Base-by-base conservation (phyloP, 2,329 filamentous ascomycete genomes). In the Trichophaea hybrida region DNA sequence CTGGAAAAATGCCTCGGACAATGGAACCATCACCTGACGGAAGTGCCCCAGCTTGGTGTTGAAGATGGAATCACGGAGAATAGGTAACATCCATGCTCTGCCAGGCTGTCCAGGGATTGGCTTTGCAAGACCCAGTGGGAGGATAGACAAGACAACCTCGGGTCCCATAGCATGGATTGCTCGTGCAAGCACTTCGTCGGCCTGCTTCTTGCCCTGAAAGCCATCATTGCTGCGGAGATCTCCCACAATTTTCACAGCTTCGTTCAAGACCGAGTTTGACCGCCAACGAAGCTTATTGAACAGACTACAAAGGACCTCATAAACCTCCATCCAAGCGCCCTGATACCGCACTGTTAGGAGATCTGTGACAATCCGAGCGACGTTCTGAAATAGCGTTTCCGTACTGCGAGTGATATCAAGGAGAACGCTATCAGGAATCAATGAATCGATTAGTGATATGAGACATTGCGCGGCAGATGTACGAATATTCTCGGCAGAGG, bases 401-500 rank as follows among this genome's bases (percentile, higher is more conserved):
- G 97, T 91, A 71, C 87, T 94, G 51, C 95, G 80, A 1, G 90
- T 94, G 31, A 90, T 89, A 65, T 96, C 88, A 5, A 94, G 73
- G 38, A 98, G 82, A 50, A 90, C 86, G 66, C 81, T 83, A 55
- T 84, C 78, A 1, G 93, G 93, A 34, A 98, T 78, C 69, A 93
- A 94, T 71, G 93, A 96, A 65, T 83, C 86, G 69, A 95, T 78
- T 71, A 98, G 93, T 0, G 91, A 96, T 59, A 96, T 86, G 61
- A 98, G 75, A 71, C 93, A 96, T 72, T 98, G 91, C 0, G 93
- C 94, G 3, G 93, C 88, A 2, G 93, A 97, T 35, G 95, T 81
- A 61, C 93, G 83, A 68, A 98, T 95, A 71, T 96, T 96, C 72
- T 91, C 85, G 1, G 90, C 91, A 0, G 87, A 81, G 0, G 90